Percentiles rank a stretch among this genome's conserved stretches.
These are phyloP conservation scores for Cornus kousa DNA, from an alignment of 148 eudicot genomes.

Conservation along the genomic window DNA sequence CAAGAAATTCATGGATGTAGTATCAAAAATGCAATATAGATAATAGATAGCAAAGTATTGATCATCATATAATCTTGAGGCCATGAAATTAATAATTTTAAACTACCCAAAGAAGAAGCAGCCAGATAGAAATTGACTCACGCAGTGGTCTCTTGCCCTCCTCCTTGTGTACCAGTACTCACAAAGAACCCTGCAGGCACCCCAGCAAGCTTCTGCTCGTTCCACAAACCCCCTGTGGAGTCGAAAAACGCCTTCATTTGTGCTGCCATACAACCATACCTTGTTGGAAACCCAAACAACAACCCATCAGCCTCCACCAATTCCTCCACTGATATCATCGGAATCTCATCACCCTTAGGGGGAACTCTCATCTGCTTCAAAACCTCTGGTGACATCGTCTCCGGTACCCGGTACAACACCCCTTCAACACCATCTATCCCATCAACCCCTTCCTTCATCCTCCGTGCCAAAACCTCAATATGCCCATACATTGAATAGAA, in stretches of 20 bases:
- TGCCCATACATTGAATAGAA: slow-evolving; percentile 93
- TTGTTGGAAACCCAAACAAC: slow-evolving; percentile 89
- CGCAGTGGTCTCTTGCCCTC: slow-evolving; percentile 96
- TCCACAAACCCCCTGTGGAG: slow-evolving; percentile 73
- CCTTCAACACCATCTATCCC: slow-evolving; percentile 72
- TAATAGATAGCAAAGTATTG: background rate
- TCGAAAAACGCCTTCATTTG: slow-evolving; percentile 97
- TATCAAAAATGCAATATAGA: background rate
- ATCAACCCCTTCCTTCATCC: slow-evolving; percentile 73
- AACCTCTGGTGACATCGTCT: slow-evolving; percentile 55
- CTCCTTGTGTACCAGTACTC: slow-evolving; percentile 91
- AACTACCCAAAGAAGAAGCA: background rate
- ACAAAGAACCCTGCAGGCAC: slow-evolving; percentile 92
- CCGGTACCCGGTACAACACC: slow-evolving; percentile 66
- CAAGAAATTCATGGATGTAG: background rate
- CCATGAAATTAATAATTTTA: background rate
- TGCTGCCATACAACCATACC: slow-evolving; percentile 83
- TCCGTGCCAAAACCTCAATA: slow-evolving; percentile 62
- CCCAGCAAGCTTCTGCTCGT: slow-evolving; percentile 74
- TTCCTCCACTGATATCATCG: slow-evolving; percentile 49
- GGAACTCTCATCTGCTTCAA: slow-evolving; percentile 77
- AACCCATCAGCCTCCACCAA: slow-evolving; percentile 66
- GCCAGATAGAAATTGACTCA: slow-evolving; percentile 32
- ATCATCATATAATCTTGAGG: background rate
- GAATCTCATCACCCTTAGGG: slow-evolving; percentile 55